These are phyloP conservation scores for Apiotrichum laibachii DNA, from an alignment of 1,284 basidiomycete genomes.

Conservation along the genomic window DNA sequence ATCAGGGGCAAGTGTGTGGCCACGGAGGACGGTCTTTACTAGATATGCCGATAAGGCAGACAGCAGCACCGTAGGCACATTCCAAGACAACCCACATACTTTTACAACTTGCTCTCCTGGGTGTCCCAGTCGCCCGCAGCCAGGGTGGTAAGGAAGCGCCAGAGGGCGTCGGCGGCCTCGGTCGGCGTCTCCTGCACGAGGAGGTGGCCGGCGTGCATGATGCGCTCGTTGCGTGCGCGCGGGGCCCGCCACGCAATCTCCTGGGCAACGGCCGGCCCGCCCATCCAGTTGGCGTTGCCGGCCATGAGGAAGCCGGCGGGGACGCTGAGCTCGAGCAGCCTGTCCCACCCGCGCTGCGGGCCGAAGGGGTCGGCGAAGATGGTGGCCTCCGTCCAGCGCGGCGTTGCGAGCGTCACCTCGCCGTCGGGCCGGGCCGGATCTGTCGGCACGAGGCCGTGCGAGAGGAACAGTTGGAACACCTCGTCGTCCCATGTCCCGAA, in stretches of 20 bases:
- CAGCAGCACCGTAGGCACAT: too few species aligned
- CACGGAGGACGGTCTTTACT: background rate
- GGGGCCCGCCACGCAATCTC: slow-evolving; percentile 28
- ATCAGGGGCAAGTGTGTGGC: slow-evolving; percentile 13
- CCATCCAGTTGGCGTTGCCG: slow-evolving; percentile 21
- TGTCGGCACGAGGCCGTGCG: slow-evolving; percentile 60
- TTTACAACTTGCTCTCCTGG: slow-evolving; percentile 4
- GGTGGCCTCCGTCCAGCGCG: slow-evolving; percentile 38
- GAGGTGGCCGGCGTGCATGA: slow-evolving; percentile 37
- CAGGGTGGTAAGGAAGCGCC: slow-evolving; percentile 32
- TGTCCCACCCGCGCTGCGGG: slow-evolving; percentile 36
- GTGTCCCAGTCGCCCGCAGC: slow-evolving; percentile 14
- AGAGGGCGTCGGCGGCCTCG: slow-evolving; percentile 31
- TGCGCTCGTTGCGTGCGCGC: slow-evolving; percentile 30
- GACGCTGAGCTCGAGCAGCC: slow-evolving; percentile 27
- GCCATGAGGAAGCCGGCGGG: slow-evolving; percentile 40
- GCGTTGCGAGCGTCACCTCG: slow-evolving; percentile 36
- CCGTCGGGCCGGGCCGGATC: slow-evolving; percentile 7
- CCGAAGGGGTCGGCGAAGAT: slow-evolving; percentile 35
- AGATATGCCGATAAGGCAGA: too few species aligned
- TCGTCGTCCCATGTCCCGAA: slow-evolving; percentile 56
- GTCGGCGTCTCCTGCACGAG: slow-evolving; percentile 43
- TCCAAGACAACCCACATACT: too few species aligned
- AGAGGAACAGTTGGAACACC: slow-evolving; percentile 62
- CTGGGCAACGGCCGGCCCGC: slow-evolving; percentile 17